These are phyloP conservation scores for Grammothele lineata DNA, from an alignment of 768 basidiomycete genomes.

Conservation along the genomic window DNA sequence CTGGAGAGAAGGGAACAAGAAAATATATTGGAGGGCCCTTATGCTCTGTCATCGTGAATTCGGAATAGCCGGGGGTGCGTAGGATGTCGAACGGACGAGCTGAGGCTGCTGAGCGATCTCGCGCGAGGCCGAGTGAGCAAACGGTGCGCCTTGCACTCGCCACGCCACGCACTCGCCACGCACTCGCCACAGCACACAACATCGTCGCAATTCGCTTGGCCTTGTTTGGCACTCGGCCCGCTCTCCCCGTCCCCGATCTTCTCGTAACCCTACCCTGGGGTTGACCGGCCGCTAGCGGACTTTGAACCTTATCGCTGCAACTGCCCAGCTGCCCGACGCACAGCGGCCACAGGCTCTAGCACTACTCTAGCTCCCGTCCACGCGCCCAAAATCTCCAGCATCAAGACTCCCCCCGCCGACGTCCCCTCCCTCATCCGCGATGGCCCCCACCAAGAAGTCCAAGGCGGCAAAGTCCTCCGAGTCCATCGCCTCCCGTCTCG, in stretches of 20 bases:
- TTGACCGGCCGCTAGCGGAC: conserved; percentile 8
- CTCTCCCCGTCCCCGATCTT: too few species aligned
- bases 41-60: too few species aligned
- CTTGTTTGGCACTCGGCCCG: conserved; percentile 12
- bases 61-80: too few species aligned
- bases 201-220: conserved; percentile 13
- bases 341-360: not conserved
- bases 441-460: conserved; percentile 95
- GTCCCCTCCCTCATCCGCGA: conserved; percentile 34
- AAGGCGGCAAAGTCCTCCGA: conserved; percentile 92
- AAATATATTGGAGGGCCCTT: too few species aligned
- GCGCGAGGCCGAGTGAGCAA: too few species aligned
- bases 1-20: too few species aligned
- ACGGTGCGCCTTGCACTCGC: too few species aligned
- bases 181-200: conserved; percentile 9
- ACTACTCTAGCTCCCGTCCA: too few species aligned
- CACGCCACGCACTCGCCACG: conserved; percentile 5
- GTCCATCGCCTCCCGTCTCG: conserved; percentile 87
- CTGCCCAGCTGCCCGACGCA: conserved; percentile 23
- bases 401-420: conserved; percentile 19
- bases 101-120: too few species aligned
- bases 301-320: conserved; percentile 21
- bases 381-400: conserved; percentile 12
- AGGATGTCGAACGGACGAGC: too few species aligned
- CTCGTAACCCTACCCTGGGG: conserved; percentile 10